These are phyloP conservation scores for Amanita jacksonii DNA, from an alignment of 768 basidiomycete genomes.

Conservation along the genomic window DNA sequence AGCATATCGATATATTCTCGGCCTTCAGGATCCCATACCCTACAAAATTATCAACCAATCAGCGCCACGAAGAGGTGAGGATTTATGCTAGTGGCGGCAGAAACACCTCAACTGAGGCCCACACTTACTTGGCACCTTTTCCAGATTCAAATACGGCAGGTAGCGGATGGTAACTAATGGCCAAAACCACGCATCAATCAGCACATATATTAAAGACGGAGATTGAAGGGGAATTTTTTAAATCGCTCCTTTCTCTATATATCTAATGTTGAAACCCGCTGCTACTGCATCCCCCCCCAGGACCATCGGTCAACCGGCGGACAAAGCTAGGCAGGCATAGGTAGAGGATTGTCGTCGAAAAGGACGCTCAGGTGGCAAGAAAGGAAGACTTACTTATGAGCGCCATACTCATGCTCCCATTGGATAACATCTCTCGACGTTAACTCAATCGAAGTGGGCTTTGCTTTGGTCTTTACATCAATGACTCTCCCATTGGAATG, in stretches of 20 bases:
- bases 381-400: constrained; percentile 72
- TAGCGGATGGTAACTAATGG: constrained; percentile 85
- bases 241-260: constrained; percentile 5
- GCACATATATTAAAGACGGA: constrained; percentile 18
- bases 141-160: constrained; percentile 92
- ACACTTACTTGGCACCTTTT: constrained; percentile 77
- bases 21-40: constrained; percentile 93
- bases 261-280: constrained; percentile 6
- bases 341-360: constrained; percentile 20
- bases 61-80: constrained; percentile 2
- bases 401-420: constrained; percentile 74
- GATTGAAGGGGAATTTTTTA: constrained; percentile 16
- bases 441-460: constrained; percentile 16
- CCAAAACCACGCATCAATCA: constrained; percentile 34
- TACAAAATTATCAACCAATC: constrained; percentile 17
- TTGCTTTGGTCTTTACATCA: constrained; percentile 9
- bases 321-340: constrained; percentile 11
- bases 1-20: constrained; percentile 97
- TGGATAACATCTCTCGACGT: constrained; percentile 65
- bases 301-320: constrained; percentile 15
- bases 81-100: constrained; percentile 1
- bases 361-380: constrained; percentile 11
- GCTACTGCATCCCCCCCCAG: constrained; percentile 9
- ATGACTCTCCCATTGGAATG: constrained; percentile 11
- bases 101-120: no score